Base-by-base conservation (phyloP, 73 alveolate species). In the Stentor coeruleus region DNA sequence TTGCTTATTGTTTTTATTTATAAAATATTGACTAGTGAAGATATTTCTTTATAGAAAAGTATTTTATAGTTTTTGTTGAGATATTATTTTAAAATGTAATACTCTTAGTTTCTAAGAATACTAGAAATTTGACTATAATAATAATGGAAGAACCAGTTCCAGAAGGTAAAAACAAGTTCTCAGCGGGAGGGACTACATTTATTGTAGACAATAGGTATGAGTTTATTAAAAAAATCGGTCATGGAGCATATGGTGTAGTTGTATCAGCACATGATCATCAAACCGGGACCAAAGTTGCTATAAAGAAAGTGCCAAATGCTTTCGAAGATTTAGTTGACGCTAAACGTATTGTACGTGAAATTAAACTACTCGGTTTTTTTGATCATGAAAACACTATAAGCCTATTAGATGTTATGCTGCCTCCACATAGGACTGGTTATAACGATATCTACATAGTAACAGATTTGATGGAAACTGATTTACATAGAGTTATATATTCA, bases 161-260 rank as follows among this genome's bases (percentile, higher is more conserved):
- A n/a, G n/a, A n/a, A n/a, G n/a, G n/a, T n/a, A n/a, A n/a, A n/a
- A n/a, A n/a, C 82, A 57, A 86, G 28, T 82, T 88, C 39, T 85
- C 82, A 58, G 74, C 88, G 31, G 92, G 90, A 76, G 85, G 87
- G 38, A 82, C 92, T 1, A 89, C 94, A 26, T 93, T 93, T 66
- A 92, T 87, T 0, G 96, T 93, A 15, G 95, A 93, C 76, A 88
- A 90, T 28, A 87, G 88, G 74, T 93, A 87, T 76, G 98, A 93
- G 82, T 90, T 84, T 79, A 93, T 91, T 39, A 91, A 93, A 83
- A 42, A 88, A 88, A 82, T 93, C 36, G 98, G 98, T 2, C 84
- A 92, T 39, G 98, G 98, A 28, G 98, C 98, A 38, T 93, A 93
- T 58, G 99, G 99, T 30, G 97, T 94, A 6, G 98, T 94, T 59